Base-by-base conservation (phyloP, 208 protist genomes). In the Phytomonas francai region DNA sequence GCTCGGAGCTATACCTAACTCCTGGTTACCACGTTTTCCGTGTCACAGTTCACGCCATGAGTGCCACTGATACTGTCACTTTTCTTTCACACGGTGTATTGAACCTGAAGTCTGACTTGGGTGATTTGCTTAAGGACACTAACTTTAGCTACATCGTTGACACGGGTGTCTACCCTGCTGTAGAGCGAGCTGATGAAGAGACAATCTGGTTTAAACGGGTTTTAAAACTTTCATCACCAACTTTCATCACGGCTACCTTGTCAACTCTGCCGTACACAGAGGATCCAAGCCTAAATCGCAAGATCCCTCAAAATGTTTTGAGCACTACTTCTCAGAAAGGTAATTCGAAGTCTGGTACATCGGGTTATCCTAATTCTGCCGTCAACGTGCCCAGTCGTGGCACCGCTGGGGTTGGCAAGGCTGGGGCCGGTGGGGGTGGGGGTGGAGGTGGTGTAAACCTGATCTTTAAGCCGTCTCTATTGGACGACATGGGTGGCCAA, bases 121-220 rank as follows among this genome's bases (percentile, higher is more conserved):
- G 63, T 28, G 77, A 84, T 65, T 80, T 66, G 61, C 61, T 59
- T 30, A 82, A 42, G 28, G 69, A 42, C n/a, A 68, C 74, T 31
- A 77, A 73, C 5, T 78, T 83, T 34, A 63, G 42, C 6, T 65
- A 63, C 70, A 67, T 92, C 59, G 82, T 71, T 39, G 91, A 96
- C 70, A 85, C 87, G n/a, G 88, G 85, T 39, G 56, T 57, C 4
- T 76, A 88, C 77, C 67, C 63, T 1, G 73, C 76, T 2, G 74
- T 91, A 33, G 42, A 81, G 16, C 29, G 58, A 6, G 33, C 62
- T 30, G 78, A 84, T 36, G 72, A 78, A 36, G 80, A 92, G 68
- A 74, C 64, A 28, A 69, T 96, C 12, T 94, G 88, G 87, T 83
- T 96, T 61, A 96, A 96, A 75, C 84, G 87, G 14, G 68, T 70